A percentile compares a stretch with the other conserved stretches of the same genome.
phyloP scores from a whole-genome alignment of 2,329 filamentous ascomycete genomes.

The Penicillium palitans region DNA sequence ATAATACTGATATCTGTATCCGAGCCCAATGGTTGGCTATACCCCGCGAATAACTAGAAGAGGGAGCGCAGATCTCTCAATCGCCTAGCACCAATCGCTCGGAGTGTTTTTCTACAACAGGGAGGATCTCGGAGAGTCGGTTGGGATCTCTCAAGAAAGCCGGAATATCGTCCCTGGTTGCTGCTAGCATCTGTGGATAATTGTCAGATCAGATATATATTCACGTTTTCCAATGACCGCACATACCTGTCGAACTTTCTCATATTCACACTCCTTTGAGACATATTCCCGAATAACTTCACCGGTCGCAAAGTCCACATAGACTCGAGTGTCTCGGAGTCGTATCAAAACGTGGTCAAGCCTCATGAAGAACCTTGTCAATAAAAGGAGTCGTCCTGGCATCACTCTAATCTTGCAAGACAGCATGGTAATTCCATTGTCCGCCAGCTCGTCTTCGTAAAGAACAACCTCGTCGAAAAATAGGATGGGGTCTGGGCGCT shows the following conservation, averaged over 20 bases:
- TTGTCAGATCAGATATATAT: neutral
- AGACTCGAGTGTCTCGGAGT: constrained; percentile 85
- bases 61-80: constrained; percentile 6
- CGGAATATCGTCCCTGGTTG: constrained; percentile 70
- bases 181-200: constrained; percentile 48
- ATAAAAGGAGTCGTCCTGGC: constrained; percentile 79
- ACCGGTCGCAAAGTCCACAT: constrained; percentile 79
- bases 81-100: constrained; percentile 53
- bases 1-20: neutral
- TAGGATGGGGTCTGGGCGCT: constrained; percentile 85
- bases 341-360: constrained; percentile 86
- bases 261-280: constrained; percentile 79
- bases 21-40: neutral
- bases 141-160: constrained; percentile 79
- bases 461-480: constrained; percentile 97
- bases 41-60: neutral
- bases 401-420: constrained; percentile 93
- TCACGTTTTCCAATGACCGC: neutral
- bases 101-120: constrained; percentile 66
- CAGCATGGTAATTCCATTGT: constrained; percentile 90
- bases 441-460: constrained; percentile 96
- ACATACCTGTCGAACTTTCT: constrained; percentile 69
- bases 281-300: constrained; percentile 88
- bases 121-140: constrained; percentile 67
- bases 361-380: constrained; percentile 87